Evolutionary conservation across 768 basidiomycete genomes (phyloP).

Genomic region (Leccinum imitatum): DNA sequence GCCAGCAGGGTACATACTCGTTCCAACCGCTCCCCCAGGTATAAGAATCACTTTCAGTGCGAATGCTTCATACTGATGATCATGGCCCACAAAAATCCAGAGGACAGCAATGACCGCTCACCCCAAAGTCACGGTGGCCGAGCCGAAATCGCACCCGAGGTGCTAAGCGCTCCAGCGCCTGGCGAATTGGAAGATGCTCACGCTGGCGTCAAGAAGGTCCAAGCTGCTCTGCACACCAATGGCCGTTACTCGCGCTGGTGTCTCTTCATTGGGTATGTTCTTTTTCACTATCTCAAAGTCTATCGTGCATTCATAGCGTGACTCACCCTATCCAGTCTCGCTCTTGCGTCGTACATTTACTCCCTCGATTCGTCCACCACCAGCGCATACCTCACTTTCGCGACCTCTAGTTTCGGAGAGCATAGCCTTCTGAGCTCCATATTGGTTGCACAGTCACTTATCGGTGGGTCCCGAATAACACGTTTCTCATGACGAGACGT

Average conservation of each 20-base stretch:
- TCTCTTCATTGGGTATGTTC: constrained; percentile 54
- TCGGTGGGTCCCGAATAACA: constrained; percentile 38
- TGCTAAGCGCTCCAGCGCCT: neutral
- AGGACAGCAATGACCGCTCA: constrained; percentile 4
- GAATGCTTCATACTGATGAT: constrained; percentile 1
- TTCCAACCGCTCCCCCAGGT: constrained; percentile 20
- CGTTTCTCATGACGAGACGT: constrained; percentile 10
- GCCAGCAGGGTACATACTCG: constrained; percentile 15
- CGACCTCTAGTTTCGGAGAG: constrained; percentile 50
- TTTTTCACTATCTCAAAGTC: neutral
- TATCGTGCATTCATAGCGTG: neutral
- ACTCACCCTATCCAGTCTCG: constrained; percentile 39
- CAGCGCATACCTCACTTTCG: constrained; percentile 59
- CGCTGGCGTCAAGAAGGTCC: constrained; percentile 45
- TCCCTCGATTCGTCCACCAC: constrained; percentile 73
- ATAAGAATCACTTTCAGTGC: neutral
- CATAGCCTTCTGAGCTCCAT: constrained; percentile 59
- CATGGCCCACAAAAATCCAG: neutral
- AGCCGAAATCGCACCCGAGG: neutral
- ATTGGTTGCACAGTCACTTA: constrained; percentile 52
- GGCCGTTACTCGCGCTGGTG: constrained; percentile 57
- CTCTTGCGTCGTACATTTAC: constrained; percentile 73
- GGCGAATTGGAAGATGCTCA: constrained; percentile 29
- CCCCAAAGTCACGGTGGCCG: neutral
- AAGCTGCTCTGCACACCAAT: constrained; percentile 52